phyloP scores from a whole-genome alignment of 129 eudicot species.

The Lonicera japonica region DNA sequence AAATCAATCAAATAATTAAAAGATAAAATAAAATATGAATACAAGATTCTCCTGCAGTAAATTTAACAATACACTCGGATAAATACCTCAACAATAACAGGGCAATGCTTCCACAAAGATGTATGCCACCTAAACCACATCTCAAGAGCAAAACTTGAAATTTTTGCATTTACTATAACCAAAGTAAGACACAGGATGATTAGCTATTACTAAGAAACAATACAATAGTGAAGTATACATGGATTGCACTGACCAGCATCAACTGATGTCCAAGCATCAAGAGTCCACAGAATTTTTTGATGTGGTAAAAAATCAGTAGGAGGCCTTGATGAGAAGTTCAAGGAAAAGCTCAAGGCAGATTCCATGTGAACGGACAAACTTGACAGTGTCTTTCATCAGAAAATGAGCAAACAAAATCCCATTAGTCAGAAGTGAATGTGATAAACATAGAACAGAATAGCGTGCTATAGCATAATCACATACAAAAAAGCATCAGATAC shows the following conservation, averaged over 20 bases:
- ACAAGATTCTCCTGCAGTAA: neutral
- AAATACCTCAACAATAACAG: constrained; percentile 40
- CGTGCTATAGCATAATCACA: neutral
- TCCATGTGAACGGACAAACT: constrained; percentile 31
- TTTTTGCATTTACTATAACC: constrained; percentile 38
- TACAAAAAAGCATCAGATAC: no score
- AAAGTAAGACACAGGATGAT: neutral
- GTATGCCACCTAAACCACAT: constrained; percentile 97
- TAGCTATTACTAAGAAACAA: neutral
- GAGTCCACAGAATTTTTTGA: constrained; percentile 57
- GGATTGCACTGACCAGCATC: constrained; percentile 41
- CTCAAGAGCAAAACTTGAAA: constrained; percentile 56
- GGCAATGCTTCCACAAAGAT: constrained; percentile 56
- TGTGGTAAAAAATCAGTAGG: constrained; percentile 75
- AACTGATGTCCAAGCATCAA: constrained; percentile 64
- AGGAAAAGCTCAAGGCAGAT: constrained; percentile 37
- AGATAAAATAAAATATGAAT: neutral
- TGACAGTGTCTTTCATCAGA: constrained; percentile 43
- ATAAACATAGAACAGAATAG: neutral
- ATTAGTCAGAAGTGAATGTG: neutral
- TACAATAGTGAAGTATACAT: constrained; percentile 1
- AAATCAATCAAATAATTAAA: constrained; percentile 5
- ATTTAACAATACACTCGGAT: constrained; percentile 3
- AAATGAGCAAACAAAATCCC: constrained; percentile 4
- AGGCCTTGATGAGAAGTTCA: constrained; percentile 65